Percentiles rank a stretch among this genome's conserved stretches.
These are phyloP conservation scores for Salix purpurea DNA, from an alignment of 345 rosid species.

Conservation along the genomic window DNA sequence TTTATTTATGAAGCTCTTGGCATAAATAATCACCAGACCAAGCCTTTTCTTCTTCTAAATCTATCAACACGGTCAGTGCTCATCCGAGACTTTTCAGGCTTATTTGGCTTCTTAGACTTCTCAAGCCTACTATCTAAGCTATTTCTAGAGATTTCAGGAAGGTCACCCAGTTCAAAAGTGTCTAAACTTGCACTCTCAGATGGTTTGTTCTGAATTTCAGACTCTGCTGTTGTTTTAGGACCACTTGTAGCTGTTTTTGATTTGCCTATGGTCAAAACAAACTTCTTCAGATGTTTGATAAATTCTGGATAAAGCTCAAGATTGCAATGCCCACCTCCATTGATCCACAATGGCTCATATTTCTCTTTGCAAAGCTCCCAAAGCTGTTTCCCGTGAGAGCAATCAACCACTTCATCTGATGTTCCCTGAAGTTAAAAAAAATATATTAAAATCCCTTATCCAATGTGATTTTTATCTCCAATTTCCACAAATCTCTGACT, in stretches of 20 bases:
- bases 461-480: background rate
- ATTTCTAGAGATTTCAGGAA: conserved; percentile 86
- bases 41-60: conserved; percentile 61
- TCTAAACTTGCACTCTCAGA: conserved; percentile 57
- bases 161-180: conserved; percentile 62
- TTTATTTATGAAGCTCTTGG: conserved; percentile 29
- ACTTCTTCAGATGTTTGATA: conserved; percentile 73
- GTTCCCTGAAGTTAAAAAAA: conserved; percentile 49
- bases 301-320: conserved; percentile 89
- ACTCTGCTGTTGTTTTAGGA: conserved; percentile 38
- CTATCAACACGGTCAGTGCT: conserved; percentile 83
- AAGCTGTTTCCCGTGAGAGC: conserved; percentile 79
- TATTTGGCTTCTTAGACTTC: conserved; percentile 75
- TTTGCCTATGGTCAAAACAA: conserved; percentile 52
- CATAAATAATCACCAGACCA: conserved; percentile 64
- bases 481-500: background rate
- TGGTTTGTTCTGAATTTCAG: conserved; percentile 44
- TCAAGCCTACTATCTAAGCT: conserved; percentile 93
- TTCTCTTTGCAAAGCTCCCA: conserved; percentile 78
- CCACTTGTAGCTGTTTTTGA: conserved; percentile 41
- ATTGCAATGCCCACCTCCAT: conserved; percentile 85
- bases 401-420: conserved; percentile 84
- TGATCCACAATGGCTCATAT: conserved; percentile 85
- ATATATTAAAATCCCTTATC: background rate
- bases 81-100: conserved; percentile 93